Base-by-base conservation (phyloP, 1,284 basidiomycete genomes). In the Microbotryum silenes-acaulis region DNA sequence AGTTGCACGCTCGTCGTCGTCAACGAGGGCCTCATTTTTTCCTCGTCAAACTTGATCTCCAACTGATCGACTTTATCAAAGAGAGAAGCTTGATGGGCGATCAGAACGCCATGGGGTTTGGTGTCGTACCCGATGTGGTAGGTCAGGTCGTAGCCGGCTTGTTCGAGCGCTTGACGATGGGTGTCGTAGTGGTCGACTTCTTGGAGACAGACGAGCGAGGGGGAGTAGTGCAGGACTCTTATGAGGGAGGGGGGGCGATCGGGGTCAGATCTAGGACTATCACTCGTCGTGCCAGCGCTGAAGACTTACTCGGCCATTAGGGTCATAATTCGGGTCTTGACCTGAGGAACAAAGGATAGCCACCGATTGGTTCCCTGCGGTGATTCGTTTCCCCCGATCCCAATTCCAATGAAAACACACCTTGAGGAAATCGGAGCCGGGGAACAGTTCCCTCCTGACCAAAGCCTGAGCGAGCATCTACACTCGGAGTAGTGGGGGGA, bases 161-260 rank as follows among this genome's bases (percentile, higher is more conserved):
- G 25, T 25, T 54, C 45, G 33, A 54, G 31, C 23, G 53, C 23
- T 25, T 54, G 6, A 47, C 31, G 31, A 54, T 27, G 25, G 23
- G 25, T 23, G 16, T 23, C 14, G 14, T 47, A 46, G 31, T 31
- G 23, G 29, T 29, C 23, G 37, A 42, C 37, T 25, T 45, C 54
- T 52, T 78, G 77, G 29, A 78, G 74, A 60, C 74, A 75, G 12
- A 72, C 76, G 21, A 78, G 66, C 53, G 77, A 75, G 65, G 73
- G 75, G 7, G 67, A 63, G 54, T 76, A 73, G 27, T 74, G 71
- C 0, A 72, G 59, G 21, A 72, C 57, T 50, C 69, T 66, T 18
- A 23, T 25, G 25, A 25, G 25, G 25, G 25, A 25, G 16, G 8
- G 33, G 33, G 8, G 33, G 48, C 10, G 14, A 44, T 27, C 31